Evolutionary conservation across 805 yeast species (phyloP).

Genomic region (Diddensiella santjacobensis): DNA sequence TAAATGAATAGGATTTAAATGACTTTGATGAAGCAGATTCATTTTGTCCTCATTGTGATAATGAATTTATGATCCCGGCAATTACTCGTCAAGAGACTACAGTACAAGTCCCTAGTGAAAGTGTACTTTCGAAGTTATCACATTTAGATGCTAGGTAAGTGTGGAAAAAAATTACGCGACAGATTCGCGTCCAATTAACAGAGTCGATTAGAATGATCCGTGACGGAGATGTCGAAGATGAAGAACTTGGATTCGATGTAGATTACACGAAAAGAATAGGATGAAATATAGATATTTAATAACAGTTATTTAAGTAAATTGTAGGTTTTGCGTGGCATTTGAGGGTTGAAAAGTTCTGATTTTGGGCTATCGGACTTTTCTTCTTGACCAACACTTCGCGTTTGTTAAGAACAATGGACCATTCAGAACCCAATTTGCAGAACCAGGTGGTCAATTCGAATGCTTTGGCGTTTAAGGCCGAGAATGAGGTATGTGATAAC

Average conservation of each 20-base stretch:
- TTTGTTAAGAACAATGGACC: neutral
- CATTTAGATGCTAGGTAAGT: constrained; percentile 22
- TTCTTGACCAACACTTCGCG: neutral
- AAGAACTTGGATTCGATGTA: constrained; percentile 26
- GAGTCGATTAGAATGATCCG: constrained; percentile 34
- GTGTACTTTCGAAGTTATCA: constrained; percentile 16
- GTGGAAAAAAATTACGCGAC: neutral
- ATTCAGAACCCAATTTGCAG: neutral
- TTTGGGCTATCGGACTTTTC: no score
- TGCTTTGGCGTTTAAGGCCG: neutral
- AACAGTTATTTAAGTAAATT: no score
- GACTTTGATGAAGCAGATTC: constrained; percentile 35
- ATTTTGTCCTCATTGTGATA: constrained; percentile 36
- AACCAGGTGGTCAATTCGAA: neutral
- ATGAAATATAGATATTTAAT: no score
- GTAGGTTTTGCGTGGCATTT: no score
- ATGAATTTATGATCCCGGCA: constrained; percentile 31
- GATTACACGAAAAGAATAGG: constrained; percentile 24
- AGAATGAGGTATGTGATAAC: neutral
- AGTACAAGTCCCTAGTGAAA: constrained; percentile 14
- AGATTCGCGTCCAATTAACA: neutral
- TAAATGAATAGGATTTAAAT: constrained; percentile 25
- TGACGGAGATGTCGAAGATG: constrained; percentile 29
- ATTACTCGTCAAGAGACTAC: constrained; percentile 13
- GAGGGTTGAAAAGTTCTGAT: no score